These are phyloP conservation scores for Theobroma cacao DNA, from an alignment of 345 rosid species.

Conservation along the genomic window DNA sequence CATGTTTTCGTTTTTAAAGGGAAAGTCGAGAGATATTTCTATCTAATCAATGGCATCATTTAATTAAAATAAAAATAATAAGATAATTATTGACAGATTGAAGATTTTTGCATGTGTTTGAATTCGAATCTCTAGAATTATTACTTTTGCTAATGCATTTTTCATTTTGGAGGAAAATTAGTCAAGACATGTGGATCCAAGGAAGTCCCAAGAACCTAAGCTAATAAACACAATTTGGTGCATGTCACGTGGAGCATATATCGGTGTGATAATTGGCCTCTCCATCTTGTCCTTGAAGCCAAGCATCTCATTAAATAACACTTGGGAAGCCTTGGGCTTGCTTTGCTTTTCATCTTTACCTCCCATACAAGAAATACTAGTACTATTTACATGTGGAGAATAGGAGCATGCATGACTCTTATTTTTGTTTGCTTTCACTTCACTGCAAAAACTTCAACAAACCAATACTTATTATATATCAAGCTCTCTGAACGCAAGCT, in stretches of 20 bases:
- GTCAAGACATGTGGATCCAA: neutral
- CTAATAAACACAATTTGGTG: neutral
- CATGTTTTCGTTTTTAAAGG: neutral
- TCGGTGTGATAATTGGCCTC: slow-evolving; percentile 6
- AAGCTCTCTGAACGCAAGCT: too few relatives aligned
- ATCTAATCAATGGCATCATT: too few relatives aligned
- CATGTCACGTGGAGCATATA: slow-evolving; percentile 17
- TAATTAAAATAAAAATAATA: too few relatives aligned
- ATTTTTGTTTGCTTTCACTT: slow-evolving; percentile 22
- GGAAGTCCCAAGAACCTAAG: neutral
- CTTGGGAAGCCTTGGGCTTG: neutral
- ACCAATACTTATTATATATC: neutral
- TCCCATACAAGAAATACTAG: neutral
- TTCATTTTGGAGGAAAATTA: neutral
- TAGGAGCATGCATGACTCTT: neutral
- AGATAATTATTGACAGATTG: neutral
- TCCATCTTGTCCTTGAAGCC: slow-evolving; percentile 14
- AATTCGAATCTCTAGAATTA: neutral
- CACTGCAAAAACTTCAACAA: slow-evolving; percentile 6
- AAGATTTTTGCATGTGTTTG: neutral
- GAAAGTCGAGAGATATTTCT: neutral
- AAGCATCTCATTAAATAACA: neutral
- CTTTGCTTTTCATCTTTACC: neutral
- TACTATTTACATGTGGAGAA: neutral
- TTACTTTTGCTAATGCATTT: neutral